Conservation (phyloP, 306 rosid genomes). For the Medicago arabica region DNA sequence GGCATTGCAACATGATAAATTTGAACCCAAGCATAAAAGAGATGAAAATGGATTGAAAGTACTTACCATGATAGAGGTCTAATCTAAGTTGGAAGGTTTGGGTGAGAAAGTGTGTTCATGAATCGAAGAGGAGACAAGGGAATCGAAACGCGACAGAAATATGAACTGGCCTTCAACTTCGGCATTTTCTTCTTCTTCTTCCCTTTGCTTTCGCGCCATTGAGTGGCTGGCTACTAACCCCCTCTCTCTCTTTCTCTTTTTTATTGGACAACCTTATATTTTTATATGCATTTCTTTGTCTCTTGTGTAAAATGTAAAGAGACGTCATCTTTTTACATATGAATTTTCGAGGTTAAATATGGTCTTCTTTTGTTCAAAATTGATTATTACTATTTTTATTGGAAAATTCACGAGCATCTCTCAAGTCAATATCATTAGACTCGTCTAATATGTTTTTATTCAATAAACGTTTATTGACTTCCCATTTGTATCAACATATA, state of each 20-base stretch:
- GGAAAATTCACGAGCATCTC: too few relatives aligned
- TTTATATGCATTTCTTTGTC: too few relatives aligned
- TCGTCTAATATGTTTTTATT: too few relatives aligned
- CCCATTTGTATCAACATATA: too few relatives aligned
- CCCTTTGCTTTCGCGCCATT: slow-evolving; percentile 89
- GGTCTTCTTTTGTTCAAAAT: too few relatives aligned
- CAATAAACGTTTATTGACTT: too few relatives aligned
- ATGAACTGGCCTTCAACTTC: slow-evolving; percentile 67
- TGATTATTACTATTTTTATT: too few relatives aligned
- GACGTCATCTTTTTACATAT: too few relatives aligned
- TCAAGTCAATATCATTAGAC: too few relatives aligned
- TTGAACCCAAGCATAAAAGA: neutral
- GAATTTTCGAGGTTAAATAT: too few relatives aligned
- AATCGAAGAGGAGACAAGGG: neutral
- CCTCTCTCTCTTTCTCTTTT: slow-evolving; percentile 25
- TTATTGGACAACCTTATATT: too few relatives aligned
- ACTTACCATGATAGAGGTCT: slow-evolving; percentile 69
- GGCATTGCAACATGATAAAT: slow-evolving; percentile 6
- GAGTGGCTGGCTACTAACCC: slow-evolving; percentile 61
- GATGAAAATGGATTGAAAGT: slow-evolving; percentile 13
- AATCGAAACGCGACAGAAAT: slow-evolving; percentile 25
- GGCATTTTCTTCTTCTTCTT: slow-evolving; percentile 56
- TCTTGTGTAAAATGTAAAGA: too few relatives aligned
- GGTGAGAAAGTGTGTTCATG: slow-evolving; percentile 44
- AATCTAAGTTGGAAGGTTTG: slow-evolving; percentile 44